These are phyloP conservation scores for Pichia phayaonensis DNA, from an alignment of 805 yeast genomes.

Conservation along the genomic window DNA sequence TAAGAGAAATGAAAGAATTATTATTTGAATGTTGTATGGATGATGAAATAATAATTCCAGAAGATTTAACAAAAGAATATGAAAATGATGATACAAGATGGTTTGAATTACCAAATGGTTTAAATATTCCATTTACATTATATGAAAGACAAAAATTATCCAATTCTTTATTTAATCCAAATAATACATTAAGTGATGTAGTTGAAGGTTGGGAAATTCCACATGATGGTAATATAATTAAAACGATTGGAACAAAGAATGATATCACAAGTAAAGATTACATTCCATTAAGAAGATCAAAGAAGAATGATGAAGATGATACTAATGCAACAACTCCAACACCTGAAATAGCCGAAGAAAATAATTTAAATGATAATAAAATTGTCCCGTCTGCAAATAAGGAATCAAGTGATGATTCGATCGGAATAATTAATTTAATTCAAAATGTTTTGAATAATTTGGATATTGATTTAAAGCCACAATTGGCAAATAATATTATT, in stretches of 20 bases:
- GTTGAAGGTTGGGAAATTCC: slow-evolving; percentile 29
- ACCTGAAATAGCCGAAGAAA: slow-evolving; percentile 21
- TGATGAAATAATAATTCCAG: slow-evolving; percentile 18
- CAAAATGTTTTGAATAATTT: slow-evolving; percentile 47
- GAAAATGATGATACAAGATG: slow-evolving; percentile 31
- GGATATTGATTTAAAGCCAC: slow-evolving; percentile 79
- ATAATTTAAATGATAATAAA: slow-evolving; percentile 14
- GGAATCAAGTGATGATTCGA: slow-evolving; percentile 7
- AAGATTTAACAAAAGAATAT: slow-evolving; percentile 21
- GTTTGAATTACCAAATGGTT: slow-evolving; percentile 75
- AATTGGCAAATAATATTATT: slow-evolving; percentile 81
- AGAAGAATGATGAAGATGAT: slow-evolving; percentile 32
- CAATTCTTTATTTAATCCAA: slow-evolving; percentile 68
- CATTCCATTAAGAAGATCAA: slow-evolving; percentile 61
- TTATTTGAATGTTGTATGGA: slow-evolving; percentile 40
- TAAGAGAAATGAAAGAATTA: slow-evolving; percentile 73
- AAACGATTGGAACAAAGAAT: slow-evolving; percentile 19
- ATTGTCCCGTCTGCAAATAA: background rate
- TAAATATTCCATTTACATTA: slow-evolving; percentile 47
- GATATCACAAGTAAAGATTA: slow-evolving; percentile 48
- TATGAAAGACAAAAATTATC: slow-evolving; percentile 56
- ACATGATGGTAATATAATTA: slow-evolving; percentile 47
- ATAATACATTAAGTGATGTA: slow-evolving; percentile 21
- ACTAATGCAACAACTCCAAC: slow-evolving; percentile 11
- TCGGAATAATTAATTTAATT: slow-evolving; percentile 51